These are phyloP conservation scores for Ustilago sp. DNA, from an alignment of 1,284 basidiomycete genomes.

Conservation along the genomic window DNA sequence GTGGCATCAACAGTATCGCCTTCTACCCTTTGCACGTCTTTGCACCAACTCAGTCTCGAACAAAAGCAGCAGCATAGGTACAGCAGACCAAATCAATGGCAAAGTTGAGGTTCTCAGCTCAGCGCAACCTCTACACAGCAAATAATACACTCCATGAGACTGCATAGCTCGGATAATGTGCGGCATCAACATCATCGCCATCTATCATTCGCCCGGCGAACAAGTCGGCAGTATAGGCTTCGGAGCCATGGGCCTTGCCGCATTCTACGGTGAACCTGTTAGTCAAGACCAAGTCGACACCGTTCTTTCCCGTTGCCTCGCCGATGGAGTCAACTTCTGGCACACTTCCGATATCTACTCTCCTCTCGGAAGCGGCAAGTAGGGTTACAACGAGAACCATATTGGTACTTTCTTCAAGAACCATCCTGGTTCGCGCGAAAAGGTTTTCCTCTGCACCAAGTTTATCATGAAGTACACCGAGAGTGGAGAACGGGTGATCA, in stretches of 20 bases:
- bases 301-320: conserved; percentile 34
- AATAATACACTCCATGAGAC: background rate
- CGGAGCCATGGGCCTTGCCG: conserved; percentile 54
- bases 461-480: conserved; percentile 64
- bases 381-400: conserved; percentile 70
- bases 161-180: conserved; percentile 8
- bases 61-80: too few relatives aligned
- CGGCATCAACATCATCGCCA: conserved; percentile 10
- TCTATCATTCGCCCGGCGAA: conserved; percentile 18
- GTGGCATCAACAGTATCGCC: too few relatives aligned
- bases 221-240: conserved; percentile 48
- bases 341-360: conserved; percentile 61
- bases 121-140: too few relatives aligned
- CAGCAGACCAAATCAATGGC: too few relatives aligned
- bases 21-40: too few relatives aligned
- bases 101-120: too few relatives aligned
- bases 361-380: conserved; percentile 15
- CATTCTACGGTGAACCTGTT: conserved; percentile 49
- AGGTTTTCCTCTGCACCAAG: conserved; percentile 71
- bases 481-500: conserved; percentile 30
- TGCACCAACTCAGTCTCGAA: too few relatives aligned
- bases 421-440: conserved; percentile 61
- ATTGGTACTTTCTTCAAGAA: conserved; percentile 68
- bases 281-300: conserved; percentile 31
- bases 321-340: conserved; percentile 43